phyloP scores from a whole-genome alignment of 352 stramenopile genomes.

The Phytophthora megakarya region DNA sequence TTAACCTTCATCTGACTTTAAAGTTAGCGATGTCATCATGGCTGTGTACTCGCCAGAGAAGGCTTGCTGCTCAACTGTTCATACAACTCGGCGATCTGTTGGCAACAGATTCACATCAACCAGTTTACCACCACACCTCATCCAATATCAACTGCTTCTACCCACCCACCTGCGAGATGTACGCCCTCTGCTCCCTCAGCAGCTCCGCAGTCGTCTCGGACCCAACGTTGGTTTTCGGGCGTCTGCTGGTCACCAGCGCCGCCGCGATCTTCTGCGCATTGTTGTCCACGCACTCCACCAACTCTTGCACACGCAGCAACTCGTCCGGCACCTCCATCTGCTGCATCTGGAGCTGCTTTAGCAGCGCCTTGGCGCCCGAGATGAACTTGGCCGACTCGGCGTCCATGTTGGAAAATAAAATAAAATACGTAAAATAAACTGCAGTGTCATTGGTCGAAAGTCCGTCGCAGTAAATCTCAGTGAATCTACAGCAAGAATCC shows the following conservation, averaged over 20 bases:
- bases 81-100: slow-evolving; percentile 47
- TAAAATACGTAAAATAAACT: too few relatives aligned
- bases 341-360: slow-evolving; percentile 40
- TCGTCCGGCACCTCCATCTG: slow-evolving; percentile 44
- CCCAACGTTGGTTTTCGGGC: slow-evolving; percentile 24
- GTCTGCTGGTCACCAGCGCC: slow-evolving; percentile 49
- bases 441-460: slow-evolving; percentile 4
- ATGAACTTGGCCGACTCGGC: slow-evolving; percentile 29
- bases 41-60: not conserved
- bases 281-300: slow-evolving; percentile 69
- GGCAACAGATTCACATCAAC: not conserved
- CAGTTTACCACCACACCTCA: not conserved
- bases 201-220: slow-evolving; percentile 52
- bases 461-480: slow-evolving; percentile 10
- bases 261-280: slow-evolving; percentile 75
- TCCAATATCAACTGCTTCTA: not conserved
- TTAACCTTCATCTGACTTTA: not conserved
- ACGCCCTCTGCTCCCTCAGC: slow-evolving; percentile 64
- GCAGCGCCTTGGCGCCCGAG: slow-evolving; percentile 35
- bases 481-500: slow-evolving; percentile 10
- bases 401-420: too few relatives aligned
- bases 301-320: slow-evolving; percentile 59
- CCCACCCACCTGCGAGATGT: slow-evolving; percentile 39
- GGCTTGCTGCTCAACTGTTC: slow-evolving; percentile 45
- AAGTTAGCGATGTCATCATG: not conserved